Evolutionary conservation across 345 rosid species (phyloP).

Genomic region (Citrus unshiu): DNA sequence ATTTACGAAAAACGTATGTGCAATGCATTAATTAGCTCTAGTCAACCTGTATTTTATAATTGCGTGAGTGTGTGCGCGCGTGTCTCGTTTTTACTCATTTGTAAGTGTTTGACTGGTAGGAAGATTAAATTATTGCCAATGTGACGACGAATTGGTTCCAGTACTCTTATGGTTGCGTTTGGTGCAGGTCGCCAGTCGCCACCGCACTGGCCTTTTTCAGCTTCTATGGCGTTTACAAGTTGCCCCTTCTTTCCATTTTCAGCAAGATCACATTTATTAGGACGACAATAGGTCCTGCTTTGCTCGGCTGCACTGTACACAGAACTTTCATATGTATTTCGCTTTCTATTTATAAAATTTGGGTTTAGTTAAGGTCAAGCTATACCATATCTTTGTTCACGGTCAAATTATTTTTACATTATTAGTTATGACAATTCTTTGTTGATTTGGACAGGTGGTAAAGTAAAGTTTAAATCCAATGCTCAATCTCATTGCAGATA

Average conservation of each 20-base stretch:
- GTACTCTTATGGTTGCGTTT: neutral
- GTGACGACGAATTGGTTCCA: neutral
- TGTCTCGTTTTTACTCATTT: too few relatives aligned
- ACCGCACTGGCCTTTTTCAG: neutral
- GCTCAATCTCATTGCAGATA: too few relatives aligned
- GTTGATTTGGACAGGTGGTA: too few relatives aligned
- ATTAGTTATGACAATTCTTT: too few relatives aligned
- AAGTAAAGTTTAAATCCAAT: too few relatives aligned
- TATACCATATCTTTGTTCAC: too few relatives aligned
- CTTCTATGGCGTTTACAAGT: neutral
- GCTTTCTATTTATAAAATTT: too few relatives aligned
- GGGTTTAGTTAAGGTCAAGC: too few relatives aligned
- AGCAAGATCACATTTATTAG: neutral
- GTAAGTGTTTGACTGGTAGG: neutral
- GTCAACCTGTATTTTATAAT: neutral
- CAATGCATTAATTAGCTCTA: too few relatives aligned
- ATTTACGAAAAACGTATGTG: too few relatives aligned
- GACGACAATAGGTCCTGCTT: neutral
- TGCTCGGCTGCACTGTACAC: neutral
- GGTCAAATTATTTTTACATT: too few relatives aligned
- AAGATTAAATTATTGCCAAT: neutral
- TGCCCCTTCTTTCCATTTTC: neutral
- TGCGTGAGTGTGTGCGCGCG: neutral
- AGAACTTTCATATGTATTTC: too few relatives aligned
- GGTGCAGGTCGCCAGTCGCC: neutral